phyloP scores from a whole-genome alignment of 108 stramenopile genomes.

The Stephanodiscus triporus region DNA sequence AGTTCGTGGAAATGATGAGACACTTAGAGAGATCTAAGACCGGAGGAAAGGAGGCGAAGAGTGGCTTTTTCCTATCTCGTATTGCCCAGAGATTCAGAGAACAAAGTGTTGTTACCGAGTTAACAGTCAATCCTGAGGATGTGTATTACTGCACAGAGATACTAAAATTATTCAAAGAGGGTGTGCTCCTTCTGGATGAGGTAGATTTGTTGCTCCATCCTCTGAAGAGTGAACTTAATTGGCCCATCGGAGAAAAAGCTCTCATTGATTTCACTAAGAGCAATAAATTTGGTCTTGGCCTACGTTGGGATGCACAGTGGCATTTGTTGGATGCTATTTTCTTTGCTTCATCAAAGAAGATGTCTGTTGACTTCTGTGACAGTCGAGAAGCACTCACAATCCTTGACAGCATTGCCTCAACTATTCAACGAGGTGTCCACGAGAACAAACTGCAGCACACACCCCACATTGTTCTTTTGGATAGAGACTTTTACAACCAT shows the following conservation, averaged over 20 bases:
- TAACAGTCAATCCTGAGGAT: conserved; percentile 84
- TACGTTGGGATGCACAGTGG: conserved; percentile 97
- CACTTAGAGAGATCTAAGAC: conserved; percentile 87
- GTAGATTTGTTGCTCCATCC: conserved; percentile 98
- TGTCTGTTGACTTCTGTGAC: conserved; percentile 88
- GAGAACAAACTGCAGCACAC: conserved; percentile 85
- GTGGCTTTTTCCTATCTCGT: conserved; percentile 77
- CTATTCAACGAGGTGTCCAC: conserved; percentile 84
- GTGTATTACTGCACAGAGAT: conserved; percentile 89
- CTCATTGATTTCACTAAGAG: conserved; percentile 96
- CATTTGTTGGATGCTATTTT: conserved; percentile 94
- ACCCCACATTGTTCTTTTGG: conserved; percentile 94
- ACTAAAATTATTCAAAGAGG: conserved; percentile 87
- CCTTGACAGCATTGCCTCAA: conserved; percentile 76
- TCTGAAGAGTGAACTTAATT: conserved; percentile 98
- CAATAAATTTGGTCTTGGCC: conserved; percentile 81
- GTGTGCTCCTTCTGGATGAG: conserved; percentile 95
- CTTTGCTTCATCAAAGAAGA: conserved; percentile 71
- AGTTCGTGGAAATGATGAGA: conserved; percentile 98
- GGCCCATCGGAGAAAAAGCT: conserved; percentile 96
- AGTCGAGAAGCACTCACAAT: conserved; percentile 86
- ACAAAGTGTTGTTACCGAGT: conserved; percentile 71
- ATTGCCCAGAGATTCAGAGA: conserved; percentile 87
- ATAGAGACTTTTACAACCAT: conserved; percentile 85
- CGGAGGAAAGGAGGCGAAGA: conserved; percentile 31